phyloP scores from a whole-genome alignment of 805 yeast genomes.

The Candida hungchunana region DNA sequence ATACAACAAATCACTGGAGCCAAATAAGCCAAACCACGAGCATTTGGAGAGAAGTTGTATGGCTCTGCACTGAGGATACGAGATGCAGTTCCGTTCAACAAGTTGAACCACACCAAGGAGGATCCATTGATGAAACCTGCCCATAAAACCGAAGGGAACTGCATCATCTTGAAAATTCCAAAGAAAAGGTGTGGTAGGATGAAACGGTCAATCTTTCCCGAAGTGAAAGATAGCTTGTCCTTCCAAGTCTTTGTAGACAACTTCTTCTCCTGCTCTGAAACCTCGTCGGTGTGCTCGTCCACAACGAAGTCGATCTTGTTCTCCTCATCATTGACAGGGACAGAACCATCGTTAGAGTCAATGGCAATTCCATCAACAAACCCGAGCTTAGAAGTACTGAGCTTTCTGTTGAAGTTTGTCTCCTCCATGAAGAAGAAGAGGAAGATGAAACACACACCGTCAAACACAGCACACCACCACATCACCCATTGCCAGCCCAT shows the following conservation, averaged over 20 bases:
- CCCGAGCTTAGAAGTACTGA: conserved; percentile 17
- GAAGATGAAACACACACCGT: conserved; percentile 36
- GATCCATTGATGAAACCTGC: conserved; percentile 50
- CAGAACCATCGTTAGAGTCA: neutral
- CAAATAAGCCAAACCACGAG: conserved; percentile 46
- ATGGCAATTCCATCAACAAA: conserved; percentile 7
- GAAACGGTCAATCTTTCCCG: conserved; percentile 32
- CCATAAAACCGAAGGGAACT: conserved; percentile 53
- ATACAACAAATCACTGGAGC: conserved; percentile 48
- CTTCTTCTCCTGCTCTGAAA: neutral
- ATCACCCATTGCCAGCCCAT: conserved; percentile 53
- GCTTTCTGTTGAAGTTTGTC: conserved; percentile 40
- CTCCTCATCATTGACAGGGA: conserved; percentile 10
- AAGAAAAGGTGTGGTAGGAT: conserved; percentile 28
- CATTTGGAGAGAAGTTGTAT: conserved; percentile 44
- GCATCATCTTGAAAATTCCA: conserved; percentile 38
- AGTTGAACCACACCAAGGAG: conserved; percentile 43
- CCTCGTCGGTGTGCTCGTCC: conserved; percentile 7
- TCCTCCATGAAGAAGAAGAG: conserved; percentile 49
- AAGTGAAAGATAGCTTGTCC: conserved; percentile 40
- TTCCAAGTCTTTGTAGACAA: conserved; percentile 30
- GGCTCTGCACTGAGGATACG: conserved; percentile 40
- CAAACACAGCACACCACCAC: conserved; percentile 44
- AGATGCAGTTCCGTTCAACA: conserved; percentile 46
- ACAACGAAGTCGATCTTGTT: conserved; percentile 12